phyloP scores from a whole-genome alignment of 2,329 filamentous ascomycete species.

The Diaporthe vexans region DNA sequence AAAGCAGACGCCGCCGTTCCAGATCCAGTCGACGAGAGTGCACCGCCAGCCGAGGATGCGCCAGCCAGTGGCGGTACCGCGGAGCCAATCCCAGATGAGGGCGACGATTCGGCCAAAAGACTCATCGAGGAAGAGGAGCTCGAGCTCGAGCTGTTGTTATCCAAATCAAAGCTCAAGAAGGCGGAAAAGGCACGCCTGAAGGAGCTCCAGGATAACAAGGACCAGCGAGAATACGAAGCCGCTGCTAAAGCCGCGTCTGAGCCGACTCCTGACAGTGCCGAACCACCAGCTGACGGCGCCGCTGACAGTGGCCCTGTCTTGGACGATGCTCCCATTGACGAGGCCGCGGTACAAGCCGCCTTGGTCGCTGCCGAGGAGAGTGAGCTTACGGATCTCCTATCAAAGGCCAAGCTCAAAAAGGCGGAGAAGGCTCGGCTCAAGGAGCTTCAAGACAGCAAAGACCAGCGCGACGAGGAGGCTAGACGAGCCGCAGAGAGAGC shows the following conservation, averaged over 20 bases:
- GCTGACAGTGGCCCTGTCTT: not conserved
- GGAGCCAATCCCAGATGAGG: not conserved
- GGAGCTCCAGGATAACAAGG: slow-evolving; percentile 35
- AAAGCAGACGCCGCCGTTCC: slow-evolving; percentile 20
- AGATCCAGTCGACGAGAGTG: not conserved
- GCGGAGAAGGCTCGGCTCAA: slow-evolving; percentile 36
- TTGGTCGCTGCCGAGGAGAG: slow-evolving; percentile 38
- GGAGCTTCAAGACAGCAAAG: slow-evolving; percentile 39
- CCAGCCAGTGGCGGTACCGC: slow-evolving; percentile 2
- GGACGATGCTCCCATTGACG: slow-evolving; percentile 21
- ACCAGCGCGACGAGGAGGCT: slow-evolving; percentile 36
- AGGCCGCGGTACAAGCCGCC: slow-evolving; percentile 34
- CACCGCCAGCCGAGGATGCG: slow-evolving; percentile 14
- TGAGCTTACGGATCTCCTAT: slow-evolving; percentile 37
- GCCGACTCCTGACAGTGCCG: not conserved
- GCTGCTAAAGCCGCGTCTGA: slow-evolving; percentile 19
- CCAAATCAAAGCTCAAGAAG: slow-evolving; percentile 37
- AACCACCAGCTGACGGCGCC: not conserved
- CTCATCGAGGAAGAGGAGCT: slow-evolving; percentile 39
- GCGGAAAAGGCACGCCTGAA: slow-evolving; percentile 36
- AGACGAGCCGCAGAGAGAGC: slow-evolving; percentile 32
- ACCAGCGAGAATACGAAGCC: slow-evolving; percentile 36
- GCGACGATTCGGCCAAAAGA: slow-evolving; percentile 31
- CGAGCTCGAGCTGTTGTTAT: slow-evolving; percentile 37
- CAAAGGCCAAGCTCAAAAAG: slow-evolving; percentile 32